Percentiles rank a stretch among this genome's conserved stretches.
These are phyloP conservation scores for Raphanus sativus DNA, from an alignment of 345 rosid genomes.

Conservation along the genomic window DNA sequence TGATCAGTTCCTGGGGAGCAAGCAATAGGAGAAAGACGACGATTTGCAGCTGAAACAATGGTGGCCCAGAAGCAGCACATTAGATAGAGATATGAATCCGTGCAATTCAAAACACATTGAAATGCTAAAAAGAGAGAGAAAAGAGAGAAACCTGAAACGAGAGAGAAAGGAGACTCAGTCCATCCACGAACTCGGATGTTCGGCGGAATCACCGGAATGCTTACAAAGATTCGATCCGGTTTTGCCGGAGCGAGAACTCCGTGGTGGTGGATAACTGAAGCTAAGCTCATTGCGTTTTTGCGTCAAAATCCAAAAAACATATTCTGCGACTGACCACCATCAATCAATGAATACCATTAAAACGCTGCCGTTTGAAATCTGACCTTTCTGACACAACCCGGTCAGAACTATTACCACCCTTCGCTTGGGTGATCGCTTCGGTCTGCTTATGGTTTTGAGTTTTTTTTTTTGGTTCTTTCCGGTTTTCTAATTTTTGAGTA, in stretches of 20 bases:
- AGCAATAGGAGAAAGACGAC: slow-evolving; percentile 35
- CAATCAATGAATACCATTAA: neutral
- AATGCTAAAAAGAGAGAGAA: no score
- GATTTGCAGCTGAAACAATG: slow-evolving; percentile 37
- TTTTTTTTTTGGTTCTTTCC: neutral
- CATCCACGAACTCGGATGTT: slow-evolving; percentile 38
- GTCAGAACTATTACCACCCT: neutral
- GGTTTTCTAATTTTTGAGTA: neutral
- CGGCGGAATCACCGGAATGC: slow-evolving; percentile 39
- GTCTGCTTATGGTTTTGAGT: neutral
- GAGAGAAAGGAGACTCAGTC: slow-evolving; percentile 41
- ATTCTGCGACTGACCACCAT: slow-evolving; percentile 18
- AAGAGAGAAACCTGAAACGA: slow-evolving; percentile 42
- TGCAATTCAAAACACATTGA: neutral
- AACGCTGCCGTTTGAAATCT: neutral
- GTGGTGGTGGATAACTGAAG: slow-evolving; percentile 61
- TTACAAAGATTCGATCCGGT: slow-evolving; percentile 40
- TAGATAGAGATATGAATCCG: neutral
- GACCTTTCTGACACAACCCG: neutral
- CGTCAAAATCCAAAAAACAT: slow-evolving; percentile 6
- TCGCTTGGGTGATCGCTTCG: neutral
- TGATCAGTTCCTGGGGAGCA: slow-evolving; percentile 54
- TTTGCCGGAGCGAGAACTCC: slow-evolving; percentile 50
- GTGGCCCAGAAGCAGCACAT: slow-evolving; percentile 18
- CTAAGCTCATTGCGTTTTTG: slow-evolving; percentile 48